Conservation (phyloP, 768 basidiomycete genomes). For the Podaxis sp. region DNA sequence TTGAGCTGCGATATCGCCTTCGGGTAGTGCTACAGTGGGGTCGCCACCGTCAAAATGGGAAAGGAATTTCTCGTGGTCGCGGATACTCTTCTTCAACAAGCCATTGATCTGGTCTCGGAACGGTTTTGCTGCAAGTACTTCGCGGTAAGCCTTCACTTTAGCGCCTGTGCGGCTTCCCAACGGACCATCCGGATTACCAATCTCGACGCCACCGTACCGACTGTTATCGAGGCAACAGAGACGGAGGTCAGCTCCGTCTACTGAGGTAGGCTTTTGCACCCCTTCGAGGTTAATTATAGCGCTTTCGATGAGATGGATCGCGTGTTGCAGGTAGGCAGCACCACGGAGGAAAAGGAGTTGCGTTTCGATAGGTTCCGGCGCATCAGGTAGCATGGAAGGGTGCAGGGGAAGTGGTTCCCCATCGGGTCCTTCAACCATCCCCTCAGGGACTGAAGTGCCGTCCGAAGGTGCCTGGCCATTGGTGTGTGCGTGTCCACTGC, state of each 20-base stretch:
- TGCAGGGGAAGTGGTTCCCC: slow-evolving; percentile 57
- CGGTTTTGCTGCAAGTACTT: slow-evolving; percentile 47
- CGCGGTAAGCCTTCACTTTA: slow-evolving; percentile 66
- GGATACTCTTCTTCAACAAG: slow-evolving; percentile 70
- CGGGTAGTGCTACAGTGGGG: slow-evolving; percentile 28
- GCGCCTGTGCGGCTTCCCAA: slow-evolving; percentile 55
- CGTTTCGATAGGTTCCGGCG: slow-evolving; percentile 85
- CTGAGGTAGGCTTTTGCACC: slow-evolving; percentile 52
- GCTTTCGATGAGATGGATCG: slow-evolving; percentile 69
- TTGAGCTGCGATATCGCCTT: slow-evolving; percentile 47
- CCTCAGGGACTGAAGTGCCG: slow-evolving; percentile 57
- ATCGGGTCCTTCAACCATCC: slow-evolving; percentile 45
- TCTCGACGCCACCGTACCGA: slow-evolving; percentile 80
- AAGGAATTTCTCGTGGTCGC: slow-evolving; percentile 85
- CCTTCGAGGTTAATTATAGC: slow-evolving; percentile 71
- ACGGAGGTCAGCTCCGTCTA: slow-evolving; percentile 74
- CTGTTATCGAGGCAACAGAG: slow-evolving; percentile 75
- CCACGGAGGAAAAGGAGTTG: slow-evolving; percentile 84
- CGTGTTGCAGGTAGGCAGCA: slow-evolving; percentile 80
- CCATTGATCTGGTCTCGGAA: slow-evolving; percentile 61
- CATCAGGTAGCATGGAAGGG: slow-evolving; percentile 70
- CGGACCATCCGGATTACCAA: slow-evolving; percentile 79
- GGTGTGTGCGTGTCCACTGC: slow-evolving; percentile 29
- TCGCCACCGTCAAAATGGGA: slow-evolving; percentile 80
- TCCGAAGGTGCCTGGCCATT: slow-evolving; percentile 69